phyloP scores from a whole-genome alignment of 345 rosid species.

The Rhizophora mangle region DNA sequence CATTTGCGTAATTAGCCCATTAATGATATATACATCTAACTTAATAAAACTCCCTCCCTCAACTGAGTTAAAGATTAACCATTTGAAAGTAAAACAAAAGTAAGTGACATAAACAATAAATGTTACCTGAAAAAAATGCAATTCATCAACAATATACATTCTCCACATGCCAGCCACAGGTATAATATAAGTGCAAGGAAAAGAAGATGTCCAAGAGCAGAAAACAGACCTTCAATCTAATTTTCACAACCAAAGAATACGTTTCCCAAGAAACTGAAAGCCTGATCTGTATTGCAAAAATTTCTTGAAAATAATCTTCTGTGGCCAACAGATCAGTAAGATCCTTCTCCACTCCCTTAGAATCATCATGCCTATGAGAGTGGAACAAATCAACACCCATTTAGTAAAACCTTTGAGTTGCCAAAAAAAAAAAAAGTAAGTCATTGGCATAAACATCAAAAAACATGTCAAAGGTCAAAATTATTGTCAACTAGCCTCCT shows the following conservation, averaged over 20 bases:
- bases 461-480: too few relatives aligned
- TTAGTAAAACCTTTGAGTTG: not conserved
- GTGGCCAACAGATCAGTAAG: not conserved
- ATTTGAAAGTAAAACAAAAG: too few relatives aligned
- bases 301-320: slow-evolving; percentile 13
- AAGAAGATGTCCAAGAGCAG: not conserved
- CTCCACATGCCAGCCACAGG: not conserved
- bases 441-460: too few relatives aligned
- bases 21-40: not conserved
- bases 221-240: slow-evolving; percentile 15
- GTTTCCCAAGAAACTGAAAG: slow-evolving; percentile 22
- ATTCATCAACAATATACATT: not conserved
- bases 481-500: too few relatives aligned
- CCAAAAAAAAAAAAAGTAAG: not conserved
- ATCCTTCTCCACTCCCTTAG: not conserved
- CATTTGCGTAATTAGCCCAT: not conserved
- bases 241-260: slow-evolving; percentile 21
- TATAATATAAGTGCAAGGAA: not conserved
- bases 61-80: not conserved
- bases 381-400: slow-evolving; percentile 5
- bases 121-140: not conserved
- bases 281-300: slow-evolving; percentile 22
- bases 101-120: not conserved
- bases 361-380: slow-evolving; percentile 15
- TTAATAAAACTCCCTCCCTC: not conserved